phyloP scores from a whole-genome alignment of 2,329 filamentous ascomycete species.

The Cladophialophora carrionii region DNA sequence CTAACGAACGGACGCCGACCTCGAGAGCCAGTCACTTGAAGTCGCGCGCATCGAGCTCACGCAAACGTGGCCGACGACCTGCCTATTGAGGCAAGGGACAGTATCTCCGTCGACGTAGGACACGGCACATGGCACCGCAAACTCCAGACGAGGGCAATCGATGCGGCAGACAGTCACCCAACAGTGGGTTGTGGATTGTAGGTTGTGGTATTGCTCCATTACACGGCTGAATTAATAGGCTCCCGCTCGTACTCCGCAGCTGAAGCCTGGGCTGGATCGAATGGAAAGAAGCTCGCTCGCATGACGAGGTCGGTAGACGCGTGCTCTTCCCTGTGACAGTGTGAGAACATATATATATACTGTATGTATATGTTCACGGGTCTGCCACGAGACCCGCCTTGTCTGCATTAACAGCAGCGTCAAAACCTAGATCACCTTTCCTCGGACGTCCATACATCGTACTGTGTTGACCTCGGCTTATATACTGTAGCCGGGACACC shows the following conservation, averaged over 20 bases:
- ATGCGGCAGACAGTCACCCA: neutral
- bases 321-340: neutral
- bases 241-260: neutral
- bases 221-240: neutral
- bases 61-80: neutral
- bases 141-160: neutral
- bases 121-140: neutral
- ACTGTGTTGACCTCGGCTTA: neutral
- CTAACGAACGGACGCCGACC: neutral
- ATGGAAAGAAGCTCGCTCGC: neutral
- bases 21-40: neutral
- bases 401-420: neutral
- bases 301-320: no score
- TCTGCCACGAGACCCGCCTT: neutral
- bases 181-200: no score
- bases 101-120: conserved; percentile 1
- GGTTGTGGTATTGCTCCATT: neutral
- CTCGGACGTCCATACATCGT: neutral
- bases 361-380: neutral
- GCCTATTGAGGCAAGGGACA: conserved; percentile 1
- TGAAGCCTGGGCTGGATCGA: neutral
- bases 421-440: neutral
- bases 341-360: conserved; percentile 1
- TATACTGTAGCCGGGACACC: no score
- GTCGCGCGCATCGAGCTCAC: neutral